Evolutionary conservation across 2,329 filamentous ascomycete species (phyloP).

Genomic region (Ceratocystis eucalypticola): DNA sequence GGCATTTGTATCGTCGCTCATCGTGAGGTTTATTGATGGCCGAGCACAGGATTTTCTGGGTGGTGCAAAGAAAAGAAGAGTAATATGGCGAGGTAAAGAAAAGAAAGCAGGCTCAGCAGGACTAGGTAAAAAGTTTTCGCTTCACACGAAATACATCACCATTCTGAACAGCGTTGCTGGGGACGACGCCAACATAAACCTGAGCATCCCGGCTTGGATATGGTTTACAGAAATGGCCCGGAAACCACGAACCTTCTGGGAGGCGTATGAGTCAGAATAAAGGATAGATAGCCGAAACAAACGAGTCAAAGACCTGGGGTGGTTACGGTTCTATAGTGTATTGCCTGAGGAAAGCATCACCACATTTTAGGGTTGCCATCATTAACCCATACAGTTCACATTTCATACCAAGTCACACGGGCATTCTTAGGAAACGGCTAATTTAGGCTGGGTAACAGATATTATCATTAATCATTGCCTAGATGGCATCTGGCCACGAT

Average conservation of each 20-base stretch:
- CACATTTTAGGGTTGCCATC: neutral
- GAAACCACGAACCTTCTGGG: neutral
- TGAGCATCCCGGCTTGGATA: neutral
- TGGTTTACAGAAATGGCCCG: neutral
- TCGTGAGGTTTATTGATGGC: neutral
- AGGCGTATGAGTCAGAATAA: neutral
- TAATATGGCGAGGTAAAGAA: neutral
- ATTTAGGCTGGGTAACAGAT: neutral
- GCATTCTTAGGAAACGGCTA: neutral
- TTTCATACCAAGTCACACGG: neutral
- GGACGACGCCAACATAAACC: neutral
- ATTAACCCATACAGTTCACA: neutral
- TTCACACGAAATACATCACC: neutral
- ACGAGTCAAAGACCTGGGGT: neutral
- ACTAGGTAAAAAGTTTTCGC: neutral
- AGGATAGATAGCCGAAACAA: neutral
- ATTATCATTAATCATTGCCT: constrained; percentile 17
- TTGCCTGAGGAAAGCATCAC: neutral
- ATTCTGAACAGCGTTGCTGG: neutral
- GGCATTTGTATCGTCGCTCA: neutral
- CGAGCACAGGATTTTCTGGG: neutral
- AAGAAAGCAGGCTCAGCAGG: neutral
- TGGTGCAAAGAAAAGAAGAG: neutral
- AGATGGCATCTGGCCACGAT: neutral
- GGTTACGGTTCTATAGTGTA: no score